A percentile compares a stretch with the other conserved stretches of the same genome.
Conservation (phyloP, 2,329 filamentous ascomycete genomes). For the Phialophora verrucosa region DNA sequence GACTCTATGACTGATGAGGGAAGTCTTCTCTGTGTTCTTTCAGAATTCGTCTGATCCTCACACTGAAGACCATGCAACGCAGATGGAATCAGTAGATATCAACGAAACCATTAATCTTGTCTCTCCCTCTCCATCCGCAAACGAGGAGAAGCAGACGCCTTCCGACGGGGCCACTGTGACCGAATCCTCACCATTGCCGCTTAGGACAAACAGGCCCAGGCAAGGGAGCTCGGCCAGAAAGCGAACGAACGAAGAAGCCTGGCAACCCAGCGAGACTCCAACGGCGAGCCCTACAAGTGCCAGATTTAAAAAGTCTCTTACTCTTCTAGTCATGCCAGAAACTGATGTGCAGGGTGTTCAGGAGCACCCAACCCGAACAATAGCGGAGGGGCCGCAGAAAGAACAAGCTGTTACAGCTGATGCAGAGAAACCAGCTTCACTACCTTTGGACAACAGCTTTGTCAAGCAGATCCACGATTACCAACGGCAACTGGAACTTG, state of each 20-base stretch:
- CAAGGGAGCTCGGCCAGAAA: constrained; percentile 28
- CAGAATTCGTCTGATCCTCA: background rate
- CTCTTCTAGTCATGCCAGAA: background rate
- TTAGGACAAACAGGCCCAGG: constrained; percentile 19
- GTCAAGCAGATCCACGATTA: constrained; percentile 32
- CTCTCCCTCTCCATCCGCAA: constrained; percentile 16
- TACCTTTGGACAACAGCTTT: constrained; percentile 19
- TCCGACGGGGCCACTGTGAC: constrained; percentile 10
- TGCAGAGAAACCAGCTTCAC: background rate
- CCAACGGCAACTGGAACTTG: constrained; percentile 31
- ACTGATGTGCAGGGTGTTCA: background rate
- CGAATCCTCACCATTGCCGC: constrained; percentile 30
- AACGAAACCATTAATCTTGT: constrained; percentile 5
- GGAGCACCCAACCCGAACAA: constrained; percentile 3
- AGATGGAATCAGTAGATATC: constrained; percentile 23
- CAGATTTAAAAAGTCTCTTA: constrained; percentile 20
- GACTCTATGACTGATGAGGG: background rate
- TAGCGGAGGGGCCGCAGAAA: background rate
- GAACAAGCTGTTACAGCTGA: background rate
- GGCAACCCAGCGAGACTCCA: constrained; percentile 22
- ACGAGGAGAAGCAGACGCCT: constrained; percentile 26
- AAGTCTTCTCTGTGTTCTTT: background rate
- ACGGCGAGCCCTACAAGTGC: constrained; percentile 25
- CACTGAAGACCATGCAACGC: background rate
- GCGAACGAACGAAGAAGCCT: constrained; percentile 36